Base-by-base conservation (phyloP, 768 basidiomycete genomes). In the Amanita brunnescens region DNA sequence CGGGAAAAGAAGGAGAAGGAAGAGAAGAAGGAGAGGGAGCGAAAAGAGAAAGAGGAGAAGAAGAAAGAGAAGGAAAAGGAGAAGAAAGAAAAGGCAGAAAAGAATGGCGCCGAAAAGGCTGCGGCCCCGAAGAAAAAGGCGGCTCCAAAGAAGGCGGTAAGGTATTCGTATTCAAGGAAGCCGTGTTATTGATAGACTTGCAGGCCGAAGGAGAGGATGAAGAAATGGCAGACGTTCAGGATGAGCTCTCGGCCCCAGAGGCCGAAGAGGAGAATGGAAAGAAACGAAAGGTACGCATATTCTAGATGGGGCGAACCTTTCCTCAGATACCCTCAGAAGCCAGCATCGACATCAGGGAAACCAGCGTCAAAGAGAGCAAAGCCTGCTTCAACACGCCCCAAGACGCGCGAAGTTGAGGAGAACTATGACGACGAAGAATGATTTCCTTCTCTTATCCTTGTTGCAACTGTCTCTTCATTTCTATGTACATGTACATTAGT, bases 261-360 rank as follows among this genome's bases (percentile, higher is more conserved):
- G 75, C 74, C 1, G 76, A 73, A 12, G 76, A 78, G 9, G 70
- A 71, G 1, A 62, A 61, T 50, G 68, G 66, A 59, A 86, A 81
- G 72, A 90, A 89, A 68, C 81, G 84, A 68, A 85, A 87, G 80
- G 85, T 81, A 21, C 58, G 18, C 68, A 42, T 34, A 6, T 26
- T 21, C 32, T 3, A 10, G 4, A 16, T 23, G 24, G 26, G 8
- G 18, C 7, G 14, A 12, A 6, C 20, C 12, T n/a, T 46, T 16
- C 40, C 24, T 9, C 12, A 3, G 4, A 24, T 18, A 21, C 7
- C 9, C 7, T 20, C 54, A 78, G 75, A 71, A 71, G 51, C 67
- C 74, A 3, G 63, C 63, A 18, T 63, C 73, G 38, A 76, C 72
- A 53, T 52, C 69, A 10, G 56, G 71, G 8, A 80, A 79, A 54